phyloP scores from a whole-genome alignment of 257 asterid species.

The Solanum etuberosum region DNA sequence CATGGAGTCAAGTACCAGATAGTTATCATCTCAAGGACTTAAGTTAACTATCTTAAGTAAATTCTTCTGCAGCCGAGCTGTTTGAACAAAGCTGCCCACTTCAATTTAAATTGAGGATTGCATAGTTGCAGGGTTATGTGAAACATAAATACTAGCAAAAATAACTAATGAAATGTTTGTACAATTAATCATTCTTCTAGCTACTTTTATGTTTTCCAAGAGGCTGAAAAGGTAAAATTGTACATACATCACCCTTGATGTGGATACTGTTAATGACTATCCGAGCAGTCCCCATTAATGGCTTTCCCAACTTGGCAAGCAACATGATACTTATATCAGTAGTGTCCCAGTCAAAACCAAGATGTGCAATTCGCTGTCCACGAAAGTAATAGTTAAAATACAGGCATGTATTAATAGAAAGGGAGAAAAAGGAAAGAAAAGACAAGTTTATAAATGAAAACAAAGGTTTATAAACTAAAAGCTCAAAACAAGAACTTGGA shows the following conservation, averaged over 20 bases:
- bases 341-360: constrained; percentile 95
- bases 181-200: background rate
- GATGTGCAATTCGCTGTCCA: constrained; percentile 52
- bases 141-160: background rate
- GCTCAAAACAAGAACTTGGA: background rate
- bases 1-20: background rate
- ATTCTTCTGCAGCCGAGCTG: background rate
- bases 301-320: constrained; percentile 83
- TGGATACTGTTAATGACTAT: constrained; percentile 83
- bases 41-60: background rate
- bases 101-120: background rate
- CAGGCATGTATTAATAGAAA: background rate
- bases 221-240: background rate
- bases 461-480: background rate
- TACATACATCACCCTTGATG: constrained; percentile 90
- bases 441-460: background rate
- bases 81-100: background rate
- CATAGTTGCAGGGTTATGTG: background rate
- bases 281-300: constrained; percentile 91
- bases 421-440: background rate
- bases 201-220: background rate
- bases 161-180: background rate
- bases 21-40: background rate
- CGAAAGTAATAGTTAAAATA: constrained; percentile 13
- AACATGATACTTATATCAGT: constrained; percentile 62